phyloP scores from a whole-genome alignment of 306 rosid species.

The Corylus heterophylla region DNA sequence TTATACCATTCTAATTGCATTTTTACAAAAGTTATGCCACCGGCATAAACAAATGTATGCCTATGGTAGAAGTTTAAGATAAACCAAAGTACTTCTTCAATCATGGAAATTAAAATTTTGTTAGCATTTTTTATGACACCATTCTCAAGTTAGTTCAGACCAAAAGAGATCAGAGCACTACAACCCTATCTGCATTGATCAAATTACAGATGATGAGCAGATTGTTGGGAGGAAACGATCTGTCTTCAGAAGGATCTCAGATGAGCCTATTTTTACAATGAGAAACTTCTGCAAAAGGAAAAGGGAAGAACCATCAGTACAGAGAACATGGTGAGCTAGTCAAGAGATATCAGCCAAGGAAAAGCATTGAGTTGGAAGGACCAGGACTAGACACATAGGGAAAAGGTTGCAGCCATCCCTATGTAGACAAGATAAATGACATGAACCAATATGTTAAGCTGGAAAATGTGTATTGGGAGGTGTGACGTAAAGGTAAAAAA shows the following conservation, averaged over 20 bases:
- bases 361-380: background rate
- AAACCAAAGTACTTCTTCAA: background rate
- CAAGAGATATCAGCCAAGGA: background rate
- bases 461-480: background rate
- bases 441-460: background rate
- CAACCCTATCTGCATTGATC: constrained; percentile 17
- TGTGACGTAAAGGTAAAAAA: no score
- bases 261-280: constrained; percentile 12
- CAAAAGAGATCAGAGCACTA: constrained; percentile 17
- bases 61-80: background rate
- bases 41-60: constrained; percentile 5
- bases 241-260: constrained; percentile 3
- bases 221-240: constrained; percentile 4
- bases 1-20: constrained; percentile 3
- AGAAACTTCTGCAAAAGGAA: constrained; percentile 27
- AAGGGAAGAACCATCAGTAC: constrained; percentile 13
- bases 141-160: constrained; percentile 6
- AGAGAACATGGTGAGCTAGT: background rate
- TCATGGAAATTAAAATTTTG: constrained; percentile 4
- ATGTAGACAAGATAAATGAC: background rate
- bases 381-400: background rate
- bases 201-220: background rate
- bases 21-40: background rate
- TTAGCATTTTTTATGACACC: constrained; percentile 1
- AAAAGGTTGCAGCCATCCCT: background rate